These are phyloP conservation scores for Linnemannia elongata DNA, from an alignment of 192 early-diverging fungal species.

Conservation along the genomic window DNA sequence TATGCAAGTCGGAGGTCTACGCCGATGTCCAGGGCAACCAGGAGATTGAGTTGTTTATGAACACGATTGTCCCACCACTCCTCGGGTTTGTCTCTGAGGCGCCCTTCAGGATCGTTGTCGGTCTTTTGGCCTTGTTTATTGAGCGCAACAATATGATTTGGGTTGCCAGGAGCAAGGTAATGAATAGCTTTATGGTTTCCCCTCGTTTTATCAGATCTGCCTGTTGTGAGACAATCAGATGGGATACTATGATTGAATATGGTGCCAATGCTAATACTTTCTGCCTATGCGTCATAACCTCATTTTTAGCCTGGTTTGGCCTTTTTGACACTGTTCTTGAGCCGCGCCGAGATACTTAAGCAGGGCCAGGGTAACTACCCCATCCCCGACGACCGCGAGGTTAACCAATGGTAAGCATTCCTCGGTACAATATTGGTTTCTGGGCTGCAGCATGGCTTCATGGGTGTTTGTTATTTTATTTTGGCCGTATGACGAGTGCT, in stretches of 20 bases:
- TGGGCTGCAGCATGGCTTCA: constrained; percentile 1
- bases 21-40: constrained; percentile 63
- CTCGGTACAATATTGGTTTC: constrained; percentile 12
- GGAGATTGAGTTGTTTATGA: constrained; percentile 90
- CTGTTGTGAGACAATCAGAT: constrained; percentile 1
- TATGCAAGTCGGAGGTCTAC: constrained; percentile 70
- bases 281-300: neutral
- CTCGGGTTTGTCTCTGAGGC: constrained; percentile 86
- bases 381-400: constrained; percentile 65
- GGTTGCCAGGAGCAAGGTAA: constrained; percentile 82
- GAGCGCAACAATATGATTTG: constrained; percentile 91
- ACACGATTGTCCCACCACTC: constrained; percentile 88
- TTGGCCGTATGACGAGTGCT: neutral
- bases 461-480: neutral
- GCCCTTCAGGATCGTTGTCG: constrained; percentile 85
- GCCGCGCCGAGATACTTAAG: constrained; percentile 90
- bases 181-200: neutral
- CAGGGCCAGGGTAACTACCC: constrained; percentile 72
- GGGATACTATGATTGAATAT: neutral
- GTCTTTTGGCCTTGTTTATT: constrained; percentile 85
- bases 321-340: constrained; percentile 91
- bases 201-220: constrained; percentile 1
- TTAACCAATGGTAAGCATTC: constrained; percentile 64
- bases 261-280: neutral
- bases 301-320: constrained; percentile 78